Percentiles rank a stretch among this genome's conserved stretches.
phyloP scores from a whole-genome alignment of 805 yeast species.

The Monosporozyma servazzii region DNA sequence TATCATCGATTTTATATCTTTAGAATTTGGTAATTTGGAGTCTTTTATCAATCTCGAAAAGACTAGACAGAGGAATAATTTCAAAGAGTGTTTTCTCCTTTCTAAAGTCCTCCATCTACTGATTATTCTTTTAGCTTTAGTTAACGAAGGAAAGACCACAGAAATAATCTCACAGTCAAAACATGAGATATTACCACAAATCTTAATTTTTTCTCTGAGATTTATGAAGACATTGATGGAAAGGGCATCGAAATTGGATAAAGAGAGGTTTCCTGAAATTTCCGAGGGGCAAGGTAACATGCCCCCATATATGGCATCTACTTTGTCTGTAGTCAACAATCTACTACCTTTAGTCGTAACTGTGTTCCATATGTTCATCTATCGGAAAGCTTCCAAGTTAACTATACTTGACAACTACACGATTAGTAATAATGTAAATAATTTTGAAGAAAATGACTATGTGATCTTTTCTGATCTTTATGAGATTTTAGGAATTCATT shows the following conservation, averaged over 20 bases:
- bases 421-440: neutral
- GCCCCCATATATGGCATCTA: constrained; percentile 13
- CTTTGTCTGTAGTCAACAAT: neutral
- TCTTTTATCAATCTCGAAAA: neutral
- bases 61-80: neutral
- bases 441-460: constrained; percentile 7
- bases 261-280: constrained; percentile 10
- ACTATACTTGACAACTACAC: constrained; percentile 2
- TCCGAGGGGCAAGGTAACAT: constrained; percentile 2
- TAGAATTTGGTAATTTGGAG: neutral
- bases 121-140: constrained; percentile 9
- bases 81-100: neutral
- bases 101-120: constrained; percentile 1
- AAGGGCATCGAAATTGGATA: constrained; percentile 11
- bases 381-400: constrained; percentile 6
- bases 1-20: constrained; percentile 4
- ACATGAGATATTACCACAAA: constrained; percentile 8
- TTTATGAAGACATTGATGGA: constrained; percentile 9
- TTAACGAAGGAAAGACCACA: constrained; percentile 5
- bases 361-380: constrained; percentile 7
- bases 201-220: constrained; percentile 12
- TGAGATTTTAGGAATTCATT: constrained; percentile 6
- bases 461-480: constrained; percentile 1
- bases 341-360: neutral
- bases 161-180: constrained; percentile 1